Base-by-base conservation (phyloP, 2,329 filamentous ascomycete species). In the Daldinia sp. region DNA sequence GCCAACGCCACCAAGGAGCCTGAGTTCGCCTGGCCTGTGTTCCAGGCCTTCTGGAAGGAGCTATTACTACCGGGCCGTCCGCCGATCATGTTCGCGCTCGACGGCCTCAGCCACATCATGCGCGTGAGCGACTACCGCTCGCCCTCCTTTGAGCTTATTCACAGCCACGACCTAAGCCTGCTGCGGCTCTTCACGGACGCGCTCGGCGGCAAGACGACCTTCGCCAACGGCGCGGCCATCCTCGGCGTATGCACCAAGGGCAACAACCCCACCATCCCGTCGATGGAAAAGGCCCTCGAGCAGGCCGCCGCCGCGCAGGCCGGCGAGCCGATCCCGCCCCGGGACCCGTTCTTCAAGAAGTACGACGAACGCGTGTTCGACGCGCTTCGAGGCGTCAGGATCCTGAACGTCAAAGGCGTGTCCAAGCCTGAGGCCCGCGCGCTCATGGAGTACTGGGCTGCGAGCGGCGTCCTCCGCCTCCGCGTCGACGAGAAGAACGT, bases 371-470 rank as follows among this genome's bases (percentile, higher is more conserved):
- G 87, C 44, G 84, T 87, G 48, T 86, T 87, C 71, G 83, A 84
- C 23, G 81, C 81, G 1, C 80, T 91, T 59, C 79, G 83, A 69
- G 82, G 83, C 50, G 82, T 86, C 44, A 79, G 82, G 65, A 81
- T 89, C 1, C 71, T 90, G 60, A 85, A 87, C 20, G 77, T 97
- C 20, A 85, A 87, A 46, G 92, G 93, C 7, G 76, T 98, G 72
- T 90, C 84, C 74, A 92, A 90, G 80, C 81, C 86, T 1, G 95
- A 98, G 81, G 90, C 93, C 10, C 88, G 91, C 67, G 86, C 89
- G 0, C 84, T 97, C 74, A 91, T 98, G 89, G 94, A 98, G 83
- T 98, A 98, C 82, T 98, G 95, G 85, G 94, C 93, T 4, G 89
- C 88, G 39, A 97, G 93, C 79, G 96, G 95, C 12, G 84, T 97